Conservation (phyloP, 1,284 basidiomycete genomes). For the Ceratobasidium sp. region DNA sequence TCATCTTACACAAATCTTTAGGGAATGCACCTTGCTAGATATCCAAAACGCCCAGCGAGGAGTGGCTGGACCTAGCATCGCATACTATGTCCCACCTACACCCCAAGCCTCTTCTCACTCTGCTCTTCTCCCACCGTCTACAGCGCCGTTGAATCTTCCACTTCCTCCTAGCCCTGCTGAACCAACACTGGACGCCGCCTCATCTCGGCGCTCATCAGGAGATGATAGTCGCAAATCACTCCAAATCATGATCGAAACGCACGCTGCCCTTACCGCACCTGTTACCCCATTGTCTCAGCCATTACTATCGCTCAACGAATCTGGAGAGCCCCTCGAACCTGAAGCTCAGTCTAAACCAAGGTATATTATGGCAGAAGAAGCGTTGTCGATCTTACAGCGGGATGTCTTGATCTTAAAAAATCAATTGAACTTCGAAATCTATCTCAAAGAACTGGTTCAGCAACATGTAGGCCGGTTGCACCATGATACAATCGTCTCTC, state of each 20-base stretch:
- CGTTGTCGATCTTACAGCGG: slow-evolving; percentile 73
- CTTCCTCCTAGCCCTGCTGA: slow-evolving; percentile 29
- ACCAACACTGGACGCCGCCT: slow-evolving; percentile 22
- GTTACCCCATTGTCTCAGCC: not conserved
- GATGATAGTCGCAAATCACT: slow-evolving; percentile 62
- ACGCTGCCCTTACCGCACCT: slow-evolving; percentile 64
- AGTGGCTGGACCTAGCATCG: slow-evolving; percentile 19
- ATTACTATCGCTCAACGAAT: slow-evolving; percentile 52
- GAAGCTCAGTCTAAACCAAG: slow-evolving; percentile 62
- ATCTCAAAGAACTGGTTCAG: slow-evolving; percentile 79
- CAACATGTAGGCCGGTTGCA: slow-evolving; percentile 81
- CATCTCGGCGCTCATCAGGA: slow-evolving; percentile 25
- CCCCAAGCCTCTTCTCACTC: not conserved
- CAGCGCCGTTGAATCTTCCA: slow-evolving; percentile 22
- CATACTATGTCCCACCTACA: slow-evolving; percentile 38
- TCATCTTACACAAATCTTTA: not conserved
- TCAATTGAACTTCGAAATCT: slow-evolving; percentile 83
- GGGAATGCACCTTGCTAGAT: slow-evolving; percentile 75
- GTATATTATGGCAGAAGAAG: slow-evolving; percentile 56
- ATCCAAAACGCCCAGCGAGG: slow-evolving; percentile 59
- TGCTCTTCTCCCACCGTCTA: slow-evolving; percentile 35
- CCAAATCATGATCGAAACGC: slow-evolving; percentile 75
- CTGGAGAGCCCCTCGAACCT: slow-evolving; percentile 69
- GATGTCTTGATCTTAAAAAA: slow-evolving; percentile 77
- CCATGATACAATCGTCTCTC: slow-evolving; percentile 74